Evolutionary conservation across 352 stramenopile genomes (phyloP), one percentile per base, ranked within the genome.

Genomic region (Peronospora belbahrii): DNA sequence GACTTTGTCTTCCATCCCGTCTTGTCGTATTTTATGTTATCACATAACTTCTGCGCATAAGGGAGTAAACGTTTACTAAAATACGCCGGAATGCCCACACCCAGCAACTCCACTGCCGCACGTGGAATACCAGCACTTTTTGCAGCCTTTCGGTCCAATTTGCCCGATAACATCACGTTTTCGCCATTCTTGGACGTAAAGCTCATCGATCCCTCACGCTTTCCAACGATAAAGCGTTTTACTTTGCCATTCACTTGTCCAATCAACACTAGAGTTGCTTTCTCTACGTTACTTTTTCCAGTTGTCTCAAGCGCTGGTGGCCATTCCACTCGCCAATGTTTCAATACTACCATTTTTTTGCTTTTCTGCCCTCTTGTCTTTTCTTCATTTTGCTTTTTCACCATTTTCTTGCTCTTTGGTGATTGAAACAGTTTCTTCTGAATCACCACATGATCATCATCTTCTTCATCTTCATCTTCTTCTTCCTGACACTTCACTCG

Each of bases 71-170:
- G 38, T n/a, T 52, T 60, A 28, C 50, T 52, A 53, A 70, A 87
- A 17, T 68, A 65, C 9, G 59, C 41, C 13, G 77, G 77, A n/a
- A 88, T 61, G 0, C 77, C 77, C 1, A 76, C 65, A 4, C 63
- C 28, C 52, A 88, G 53, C 13, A 84, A 32, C 32, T 81, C 68
- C 43, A 80, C 61, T 28, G 73, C 62, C 3, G 47, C 39, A 0
- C 50, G 31, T 22, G 77, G 74, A 8, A 84, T 55, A 1, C 65
- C 62, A 11, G 34, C 53, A 18, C 53, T 40, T 17, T 43, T 58
- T 0, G 69, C 67, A 2, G 49, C 42, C 6, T 75, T 56, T 24
- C 66, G 65, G 23, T 81, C 61, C 3, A 84, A 37, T 13, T 48
- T 62, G 0, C 73, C 77, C 11, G 59, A 48, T 27, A 88, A 47